These are phyloP conservation scores for Rhodotorula kratochvilovae DNA, from an alignment of 768 basidiomycete genomes.

Conservation along the genomic window DNA sequence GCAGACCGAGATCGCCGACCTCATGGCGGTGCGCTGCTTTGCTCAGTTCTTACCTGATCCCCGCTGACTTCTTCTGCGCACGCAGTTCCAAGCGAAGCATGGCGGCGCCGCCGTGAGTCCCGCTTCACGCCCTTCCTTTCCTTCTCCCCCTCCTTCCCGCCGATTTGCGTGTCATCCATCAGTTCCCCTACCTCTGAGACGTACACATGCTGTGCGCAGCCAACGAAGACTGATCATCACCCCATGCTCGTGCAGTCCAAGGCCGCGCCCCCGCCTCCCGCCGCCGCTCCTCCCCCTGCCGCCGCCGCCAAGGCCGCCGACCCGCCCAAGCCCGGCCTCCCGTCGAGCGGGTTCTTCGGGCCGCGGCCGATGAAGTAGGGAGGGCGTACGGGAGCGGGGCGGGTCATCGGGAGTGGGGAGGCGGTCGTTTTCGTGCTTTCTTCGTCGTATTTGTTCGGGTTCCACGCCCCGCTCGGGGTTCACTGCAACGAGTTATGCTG, in stretches of 20 bases:
- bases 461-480: no score
- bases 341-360: constrained; percentile 16
- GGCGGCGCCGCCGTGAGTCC: constrained; percentile 10
- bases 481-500: no score
- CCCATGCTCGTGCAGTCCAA: neutral
- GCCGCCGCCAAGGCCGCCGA: neutral
- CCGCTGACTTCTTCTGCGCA: neutral
- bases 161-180: no score
- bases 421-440: no score
- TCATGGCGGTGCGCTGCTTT: constrained; percentile 10
- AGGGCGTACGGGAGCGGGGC: no score
- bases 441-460: no score
- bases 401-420: no score
- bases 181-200: no score
- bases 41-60: no score
- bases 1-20: constrained; percentile 28
- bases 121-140: neutral
- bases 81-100: constrained; percentile 30
- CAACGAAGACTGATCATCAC: no score
- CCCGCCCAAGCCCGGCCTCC: neutral
- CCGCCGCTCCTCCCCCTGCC: neutral
- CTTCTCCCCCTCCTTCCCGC: neutral
- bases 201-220: no score
- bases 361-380: constrained; percentile 6
- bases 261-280: neutral